Conservation (phyloP, 139 green algal genomes). For the Picocystis salinarum region DNA sequence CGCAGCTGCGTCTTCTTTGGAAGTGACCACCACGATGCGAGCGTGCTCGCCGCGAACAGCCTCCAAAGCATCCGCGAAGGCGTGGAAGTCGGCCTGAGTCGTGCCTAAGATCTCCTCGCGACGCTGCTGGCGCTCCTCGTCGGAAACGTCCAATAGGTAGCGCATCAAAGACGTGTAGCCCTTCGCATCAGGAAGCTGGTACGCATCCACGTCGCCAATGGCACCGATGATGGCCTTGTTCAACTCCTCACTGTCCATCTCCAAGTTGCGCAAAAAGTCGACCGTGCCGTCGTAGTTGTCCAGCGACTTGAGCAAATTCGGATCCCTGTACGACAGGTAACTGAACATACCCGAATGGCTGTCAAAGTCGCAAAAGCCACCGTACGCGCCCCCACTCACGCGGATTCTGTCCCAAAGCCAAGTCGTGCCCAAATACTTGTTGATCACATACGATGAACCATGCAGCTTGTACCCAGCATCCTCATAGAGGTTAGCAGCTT, state of each 20-base stretch:
- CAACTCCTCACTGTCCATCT: constrained; percentile 60
- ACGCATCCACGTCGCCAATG: constrained; percentile 82
- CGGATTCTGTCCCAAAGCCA: constrained; percentile 96
- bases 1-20: constrained; percentile 41
- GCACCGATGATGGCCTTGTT: constrained; percentile 90
- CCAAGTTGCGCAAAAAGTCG: constrained; percentile 57
- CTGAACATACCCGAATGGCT: constrained; percentile 72
- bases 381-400: constrained; percentile 87
- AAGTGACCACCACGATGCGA: constrained; percentile 65
- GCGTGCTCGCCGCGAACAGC: constrained; percentile 29
- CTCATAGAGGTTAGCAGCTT: constrained; percentile 85
- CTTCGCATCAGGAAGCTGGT: constrained; percentile 88
- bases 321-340: constrained; percentile 85
- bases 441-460: constrained; percentile 78
- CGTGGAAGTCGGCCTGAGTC: constrained; percentile 35
- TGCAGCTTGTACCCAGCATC: constrained; percentile 78
- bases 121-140: constrained; percentile 83
- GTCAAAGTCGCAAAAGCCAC: constrained; percentile 94
- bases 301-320: constrained; percentile 87
- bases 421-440: constrained; percentile 84
- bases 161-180: constrained; percentile 54
- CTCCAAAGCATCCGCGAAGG: constrained; percentile 53
- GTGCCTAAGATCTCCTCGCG: constrained; percentile 60
- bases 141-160: constrained; percentile 66
- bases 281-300: constrained; percentile 66